Evolutionary conservation across 2,329 filamentous ascomycete genomes (phyloP).

Genomic region (Emydomyces testavorans): DNA sequence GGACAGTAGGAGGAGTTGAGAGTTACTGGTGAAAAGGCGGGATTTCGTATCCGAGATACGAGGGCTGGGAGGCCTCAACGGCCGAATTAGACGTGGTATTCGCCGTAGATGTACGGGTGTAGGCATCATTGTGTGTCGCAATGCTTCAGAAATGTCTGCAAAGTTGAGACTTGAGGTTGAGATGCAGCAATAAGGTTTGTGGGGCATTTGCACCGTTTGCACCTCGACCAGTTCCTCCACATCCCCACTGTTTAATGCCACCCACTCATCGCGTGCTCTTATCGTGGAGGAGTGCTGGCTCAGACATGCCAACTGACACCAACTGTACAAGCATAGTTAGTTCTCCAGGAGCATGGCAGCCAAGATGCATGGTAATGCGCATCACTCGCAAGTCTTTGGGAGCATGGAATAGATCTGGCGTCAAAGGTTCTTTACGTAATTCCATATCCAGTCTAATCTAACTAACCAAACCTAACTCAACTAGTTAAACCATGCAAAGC

Average conservation of each 20-base stretch:
- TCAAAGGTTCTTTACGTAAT: too few relatives aligned
- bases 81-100: constrained; percentile 31
- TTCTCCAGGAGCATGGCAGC: too few relatives aligned
- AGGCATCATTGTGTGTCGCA: constrained; percentile 24
- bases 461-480: too few relatives aligned
- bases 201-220: constrained; percentile 15
- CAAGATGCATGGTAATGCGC: too few relatives aligned
- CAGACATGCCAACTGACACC: too few relatives aligned
- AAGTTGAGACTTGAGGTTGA: constrained; percentile 8
- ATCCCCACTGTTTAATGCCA: neutral
- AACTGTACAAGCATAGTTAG: too few relatives aligned
- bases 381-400: too few relatives aligned
- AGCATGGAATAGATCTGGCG: too few relatives aligned
- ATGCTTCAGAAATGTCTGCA: constrained; percentile 1
- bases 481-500: constrained; percentile 3
- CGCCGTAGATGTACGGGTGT: constrained; percentile 29
- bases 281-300: too few relatives aligned
- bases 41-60: constrained; percentile 16
- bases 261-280: neutral
- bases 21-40: constrained; percentile 49
- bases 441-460: too few relatives aligned
- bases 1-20: constrained; percentile 43
- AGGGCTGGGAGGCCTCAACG: constrained; percentile 27
- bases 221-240: neutral
- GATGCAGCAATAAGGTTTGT: neutral